A percentile compares a stretch with the other conserved stretches of the same genome.
Conservation (phyloP, 495 filamentous ascomycete species). For the Penicillium coffeae region DNA sequence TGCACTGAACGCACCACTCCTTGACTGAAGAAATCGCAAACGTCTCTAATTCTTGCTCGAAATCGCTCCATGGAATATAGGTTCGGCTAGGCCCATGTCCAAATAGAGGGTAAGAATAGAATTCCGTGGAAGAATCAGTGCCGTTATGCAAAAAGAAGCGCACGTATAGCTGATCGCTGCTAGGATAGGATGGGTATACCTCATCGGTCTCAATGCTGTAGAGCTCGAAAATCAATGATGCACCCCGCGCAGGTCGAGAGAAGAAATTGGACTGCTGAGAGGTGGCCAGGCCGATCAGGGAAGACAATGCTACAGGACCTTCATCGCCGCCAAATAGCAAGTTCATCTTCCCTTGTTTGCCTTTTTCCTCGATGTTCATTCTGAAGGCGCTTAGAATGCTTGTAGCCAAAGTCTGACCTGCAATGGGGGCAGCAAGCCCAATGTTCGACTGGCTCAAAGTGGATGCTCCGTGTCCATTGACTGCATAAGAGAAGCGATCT, state of each 20-base stretch:
- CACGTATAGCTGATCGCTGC: conserved; percentile 57
- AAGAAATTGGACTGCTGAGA: conserved; percentile 56
- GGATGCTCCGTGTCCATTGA: conserved; percentile 54
- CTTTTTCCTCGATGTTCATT: conserved; percentile 41
- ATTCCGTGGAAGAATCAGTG: conserved; percentile 49
- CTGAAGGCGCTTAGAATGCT: conserved; percentile 56
- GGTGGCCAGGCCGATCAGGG: conserved; percentile 56
- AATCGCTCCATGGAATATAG: conserved; percentile 59
- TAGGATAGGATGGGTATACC: conserved; percentile 44
- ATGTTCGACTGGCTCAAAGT: conserved; percentile 32
- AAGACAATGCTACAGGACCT: conserved; percentile 72
- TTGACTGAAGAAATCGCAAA: conserved; percentile 56
- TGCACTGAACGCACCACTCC: conserved; percentile 69
- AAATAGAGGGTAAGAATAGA: conserved; percentile 64
- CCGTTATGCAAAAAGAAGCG: conserved; percentile 78
- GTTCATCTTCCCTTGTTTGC: conserved; percentile 49
- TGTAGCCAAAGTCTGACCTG: conserved; percentile 60
- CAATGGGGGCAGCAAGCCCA: conserved; percentile 53
- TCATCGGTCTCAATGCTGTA: conserved; percentile 53
- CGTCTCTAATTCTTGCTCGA: conserved; percentile 53
- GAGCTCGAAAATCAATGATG: conserved; percentile 70
- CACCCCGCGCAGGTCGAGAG: conserved; percentile 65
- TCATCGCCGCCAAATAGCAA: conserved; percentile 69
- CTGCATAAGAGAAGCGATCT: conserved; percentile 60
- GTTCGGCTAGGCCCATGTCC: conserved; percentile 47